A percentile compares a stretch with the other conserved stretches of the same genome.
Conservation (phyloP, 305 asterid species). For the Fraxinus angustifolia region DNA sequence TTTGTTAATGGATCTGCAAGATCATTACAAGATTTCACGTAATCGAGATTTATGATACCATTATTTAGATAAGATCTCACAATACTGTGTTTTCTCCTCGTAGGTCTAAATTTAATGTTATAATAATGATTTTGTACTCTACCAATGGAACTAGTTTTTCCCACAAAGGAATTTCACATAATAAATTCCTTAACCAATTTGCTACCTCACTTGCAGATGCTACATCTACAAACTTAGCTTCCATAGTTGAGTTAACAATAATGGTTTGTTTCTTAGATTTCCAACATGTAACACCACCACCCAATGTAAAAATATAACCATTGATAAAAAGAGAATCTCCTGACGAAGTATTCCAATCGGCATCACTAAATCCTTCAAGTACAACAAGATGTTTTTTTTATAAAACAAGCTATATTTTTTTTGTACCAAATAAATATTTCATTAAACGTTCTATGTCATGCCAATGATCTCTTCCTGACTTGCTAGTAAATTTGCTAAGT, state of each 20-base stretch:
- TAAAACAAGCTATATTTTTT: neutral
- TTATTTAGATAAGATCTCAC: neutral
- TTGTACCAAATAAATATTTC: neutral
- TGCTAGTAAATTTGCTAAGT: neutral
- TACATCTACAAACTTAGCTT: neutral
- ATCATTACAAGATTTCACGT: neutral
- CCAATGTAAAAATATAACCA: too few species aligned
- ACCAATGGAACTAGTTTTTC: neutral
- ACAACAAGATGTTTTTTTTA: neutral
- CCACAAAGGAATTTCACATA: neutral
- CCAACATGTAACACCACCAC: neutral
- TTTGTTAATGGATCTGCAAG: neutral
- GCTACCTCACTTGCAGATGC: neutral
- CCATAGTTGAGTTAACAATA: constrained; percentile 3
- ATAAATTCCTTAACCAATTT: neutral
- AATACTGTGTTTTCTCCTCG: neutral
- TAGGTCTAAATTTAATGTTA: neutral
- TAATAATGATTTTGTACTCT: neutral
- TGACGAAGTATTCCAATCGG: neutral
- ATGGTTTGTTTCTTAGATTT: neutral
- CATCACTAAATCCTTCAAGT: neutral
- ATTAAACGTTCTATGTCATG: neutral
- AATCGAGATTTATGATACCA: neutral
- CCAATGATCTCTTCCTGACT: neutral
- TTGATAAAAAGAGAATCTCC: neutral